Evolutionary conservation across 129 eudicot genomes (phyloP).

Genomic region (Saussurea involucrata): DNA sequence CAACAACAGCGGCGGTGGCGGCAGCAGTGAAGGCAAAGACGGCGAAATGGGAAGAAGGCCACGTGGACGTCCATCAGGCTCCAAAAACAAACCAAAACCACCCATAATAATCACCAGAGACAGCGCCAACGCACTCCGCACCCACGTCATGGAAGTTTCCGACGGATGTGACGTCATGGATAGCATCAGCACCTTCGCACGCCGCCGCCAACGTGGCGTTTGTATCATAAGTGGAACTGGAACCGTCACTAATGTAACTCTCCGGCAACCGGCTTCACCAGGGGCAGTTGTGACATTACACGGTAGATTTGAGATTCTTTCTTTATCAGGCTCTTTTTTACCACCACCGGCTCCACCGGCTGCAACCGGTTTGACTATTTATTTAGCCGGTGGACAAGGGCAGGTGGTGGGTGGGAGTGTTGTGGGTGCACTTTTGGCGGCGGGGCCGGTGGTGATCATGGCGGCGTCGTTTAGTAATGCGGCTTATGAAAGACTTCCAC

Average conservation of each 20-base stretch:
- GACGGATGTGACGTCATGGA: conserved; percentile 78
- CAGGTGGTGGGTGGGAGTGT: conserved; percentile 85
- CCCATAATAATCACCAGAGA: conserved; percentile 72
- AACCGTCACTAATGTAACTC: conserved; percentile 64
- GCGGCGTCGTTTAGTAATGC: conserved; percentile 86
- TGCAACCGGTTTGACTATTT: conserved; percentile 60
- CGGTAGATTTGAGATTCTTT: conserved; percentile 76
- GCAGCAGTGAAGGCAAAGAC: conserved; percentile 37
- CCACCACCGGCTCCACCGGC: conserved; percentile 92
- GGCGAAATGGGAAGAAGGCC: conserved; percentile 61
- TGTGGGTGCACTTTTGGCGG: conserved; percentile 60
- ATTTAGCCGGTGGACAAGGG: conserved; percentile 81
- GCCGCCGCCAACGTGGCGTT: conserved; percentile 72
- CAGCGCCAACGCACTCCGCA: conserved; percentile 74
- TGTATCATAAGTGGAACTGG: conserved; percentile 76
- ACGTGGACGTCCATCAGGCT: conserved; percentile 73
- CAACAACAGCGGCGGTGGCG: conserved; percentile 28
- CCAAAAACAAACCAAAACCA: conserved; percentile 71
- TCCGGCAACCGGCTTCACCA: conserved; percentile 62
- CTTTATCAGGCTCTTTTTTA: conserved; percentile 62
- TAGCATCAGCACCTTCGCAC: conserved; percentile 57
- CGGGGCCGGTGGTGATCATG: conserved; percentile 80
- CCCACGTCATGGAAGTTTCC: conserved; percentile 77
- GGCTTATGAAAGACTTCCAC: conserved; percentile 72
- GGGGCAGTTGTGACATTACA: conserved; percentile 64